Base-by-base conservation (phyloP, 2,329 filamentous ascomycete genomes). In the Hymenoscyphus infarciens region DNA sequence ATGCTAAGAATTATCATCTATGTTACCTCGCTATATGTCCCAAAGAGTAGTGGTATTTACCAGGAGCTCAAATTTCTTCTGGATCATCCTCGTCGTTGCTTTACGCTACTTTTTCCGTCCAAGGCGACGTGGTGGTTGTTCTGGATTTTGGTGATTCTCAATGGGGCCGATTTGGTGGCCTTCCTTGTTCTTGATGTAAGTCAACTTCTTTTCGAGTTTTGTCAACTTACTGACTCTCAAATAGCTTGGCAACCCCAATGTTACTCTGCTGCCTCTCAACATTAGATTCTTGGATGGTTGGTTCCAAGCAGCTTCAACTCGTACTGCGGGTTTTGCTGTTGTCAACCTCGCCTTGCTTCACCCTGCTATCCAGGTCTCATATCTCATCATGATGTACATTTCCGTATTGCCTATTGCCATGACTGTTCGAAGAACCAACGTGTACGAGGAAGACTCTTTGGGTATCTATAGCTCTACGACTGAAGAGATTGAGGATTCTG, bases 311-410 rank as follows among this genome's bases (percentile, higher is more conserved):
- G 87, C 89, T 0, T 88, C 91, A 5, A 98, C 94, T 0, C 83
- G 95, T 73, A 98, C 95, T 0, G 94, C 95, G 3, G 94, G 95
- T 0, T 97, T 97, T 72, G 83, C 90, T 1, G 90, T 90, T 33
- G 85, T 98, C 69, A 92, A 89, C 73, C 78, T 98, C 45, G 80
- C 89, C 1, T 78, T 83, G 0, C 80, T 99, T 1, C 93, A 98
- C 68, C 93, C 95, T 1, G 95, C 90, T 2, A 91, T 97, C 63
- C 93, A 97, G 71, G 92, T 96, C 15, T 91, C 92, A 27, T 98
- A 97, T 78, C 81, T 98, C 76, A 88, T 98, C 76, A 98, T 98
- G 95, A 98, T 98, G 95, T 98, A 98, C 76, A 97, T 98, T 66
- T 97, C 93, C 63, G 91, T 97, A 64, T 96, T 97, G 70, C 94